A percentile compares a stretch with the other conserved stretches of the same genome.
phyloP scores from a whole-genome alignment of 2,329 filamentous ascomycete genomes.

The Aureobasidium pullulans region DNA sequence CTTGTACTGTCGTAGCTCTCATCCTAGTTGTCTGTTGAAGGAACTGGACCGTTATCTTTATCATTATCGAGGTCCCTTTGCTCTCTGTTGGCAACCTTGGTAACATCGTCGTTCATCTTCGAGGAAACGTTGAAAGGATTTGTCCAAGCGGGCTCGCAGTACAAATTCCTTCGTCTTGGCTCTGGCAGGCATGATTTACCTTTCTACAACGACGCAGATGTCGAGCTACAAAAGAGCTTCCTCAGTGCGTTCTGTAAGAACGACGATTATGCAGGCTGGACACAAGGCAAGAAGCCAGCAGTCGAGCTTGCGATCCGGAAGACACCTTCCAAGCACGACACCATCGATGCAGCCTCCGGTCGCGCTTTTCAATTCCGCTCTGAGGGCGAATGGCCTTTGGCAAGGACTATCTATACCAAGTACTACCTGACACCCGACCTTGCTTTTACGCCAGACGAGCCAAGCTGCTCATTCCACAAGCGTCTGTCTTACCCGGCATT shows the following conservation, averaged over 20 bases:
- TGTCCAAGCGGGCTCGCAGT: slow-evolving; percentile 53
- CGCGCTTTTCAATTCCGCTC: slow-evolving; percentile 43
- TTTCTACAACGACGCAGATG: slow-evolving; percentile 64
- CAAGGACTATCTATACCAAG: slow-evolving; percentile 55
- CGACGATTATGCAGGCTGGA: slow-evolving; percentile 57
- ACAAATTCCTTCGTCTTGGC: slow-evolving; percentile 64
- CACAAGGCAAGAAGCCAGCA: slow-evolving; percentile 49
- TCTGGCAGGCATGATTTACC: slow-evolving; percentile 64
- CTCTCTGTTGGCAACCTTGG: slow-evolving; percentile 65
- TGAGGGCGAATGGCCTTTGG: slow-evolving; percentile 61
- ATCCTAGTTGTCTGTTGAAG: too few species aligned
- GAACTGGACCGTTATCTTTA: too few species aligned
- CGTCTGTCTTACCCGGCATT: slow-evolving; percentile 43
- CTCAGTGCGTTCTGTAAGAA: slow-evolving; percentile 64
- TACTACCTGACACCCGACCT: slow-evolving; percentile 41
- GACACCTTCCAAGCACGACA: slow-evolving; percentile 47
- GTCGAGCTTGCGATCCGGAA: slow-evolving; percentile 63
- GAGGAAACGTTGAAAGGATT: slow-evolving; percentile 62
- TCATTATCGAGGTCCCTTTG: slow-evolving; percentile 54
- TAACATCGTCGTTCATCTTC: slow-evolving; percentile 60
- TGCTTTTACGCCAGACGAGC: slow-evolving; percentile 26
- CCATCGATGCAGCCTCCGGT: not conserved
- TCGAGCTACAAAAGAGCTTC: slow-evolving; percentile 60
- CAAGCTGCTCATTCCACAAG: not conserved
- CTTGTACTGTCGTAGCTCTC: too few species aligned